A percentile compares a stretch with the other conserved stretches of the same genome.
Conservation (phyloP, 106 monocot species). For the Phalaenopsis aphrodite region DNA sequence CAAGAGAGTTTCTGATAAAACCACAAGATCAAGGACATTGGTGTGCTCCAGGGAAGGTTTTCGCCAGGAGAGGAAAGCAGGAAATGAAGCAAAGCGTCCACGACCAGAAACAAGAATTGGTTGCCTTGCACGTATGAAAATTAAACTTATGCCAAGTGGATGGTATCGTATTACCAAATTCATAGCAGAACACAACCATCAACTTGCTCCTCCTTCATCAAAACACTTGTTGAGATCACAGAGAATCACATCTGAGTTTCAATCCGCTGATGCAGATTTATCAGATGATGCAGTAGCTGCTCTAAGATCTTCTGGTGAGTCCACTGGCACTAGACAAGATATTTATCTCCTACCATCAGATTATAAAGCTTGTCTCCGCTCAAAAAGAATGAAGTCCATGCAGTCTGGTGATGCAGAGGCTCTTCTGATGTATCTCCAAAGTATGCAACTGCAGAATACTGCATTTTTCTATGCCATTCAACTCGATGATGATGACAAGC, state of each 20-base stretch:
- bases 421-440: conserved; percentile 22
- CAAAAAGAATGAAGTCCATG: conserved; percentile 22
- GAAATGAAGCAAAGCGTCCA: conserved; percentile 19
- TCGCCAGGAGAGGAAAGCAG: conserved; percentile 12
- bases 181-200: conserved; percentile 17
- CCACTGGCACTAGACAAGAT: neutral
- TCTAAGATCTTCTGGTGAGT: conserved; percentile 9
- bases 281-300: conserved; percentile 10
- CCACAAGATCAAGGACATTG: conserved; percentile 15
- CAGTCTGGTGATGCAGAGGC: conserved; percentile 22
- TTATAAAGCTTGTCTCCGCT: conserved; percentile 14
- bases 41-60: conserved; percentile 22
- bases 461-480: conserved; percentile 28
- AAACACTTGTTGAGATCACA: conserved; percentile 28
- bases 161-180: conserved; percentile 17
- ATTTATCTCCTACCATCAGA: conserved; percentile 12
- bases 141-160: conserved; percentile 10
- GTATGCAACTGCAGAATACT: conserved; percentile 16
- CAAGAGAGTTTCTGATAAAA: conserved; percentile 8
- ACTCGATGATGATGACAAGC: conserved; percentile 30
- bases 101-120: conserved; percentile 21
- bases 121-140: conserved; percentile 24
- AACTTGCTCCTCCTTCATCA: conserved; percentile 19
- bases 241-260: conserved; percentile 19
- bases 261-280: conserved; percentile 2